Evolutionary conservation across 768 basidiomycete species (phyloP).

Genomic region (Leccinum variicolor): DNA sequence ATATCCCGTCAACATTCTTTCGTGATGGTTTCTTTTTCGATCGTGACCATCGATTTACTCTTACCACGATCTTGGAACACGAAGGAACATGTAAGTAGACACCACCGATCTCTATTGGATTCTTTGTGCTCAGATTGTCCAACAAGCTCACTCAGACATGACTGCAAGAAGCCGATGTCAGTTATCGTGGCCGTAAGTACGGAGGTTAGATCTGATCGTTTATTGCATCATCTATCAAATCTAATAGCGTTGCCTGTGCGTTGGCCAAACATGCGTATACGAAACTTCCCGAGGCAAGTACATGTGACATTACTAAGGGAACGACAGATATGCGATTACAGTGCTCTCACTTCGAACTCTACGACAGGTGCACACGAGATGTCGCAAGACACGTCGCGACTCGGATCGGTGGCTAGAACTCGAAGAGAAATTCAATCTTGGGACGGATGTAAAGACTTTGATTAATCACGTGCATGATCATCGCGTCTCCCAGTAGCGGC

Average conservation of each 20-base stretch:
- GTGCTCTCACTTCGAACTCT: neutral
- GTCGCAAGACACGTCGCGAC: neutral
- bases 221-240: neutral
- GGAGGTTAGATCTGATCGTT: neutral
- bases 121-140: neutral
- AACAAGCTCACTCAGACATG: neutral
- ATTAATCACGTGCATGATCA: neutral
- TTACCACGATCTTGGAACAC: neutral
- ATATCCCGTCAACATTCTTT: neutral
- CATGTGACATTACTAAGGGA: neutral
- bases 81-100: neutral
- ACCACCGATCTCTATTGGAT: neutral
- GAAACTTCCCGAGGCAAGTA: neutral
- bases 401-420: neutral
- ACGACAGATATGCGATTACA: neutral
- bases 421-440: neutral
- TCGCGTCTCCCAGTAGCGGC: neutral
- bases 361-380: neutral
- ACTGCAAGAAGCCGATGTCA: neutral
- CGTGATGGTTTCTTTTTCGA: neutral
- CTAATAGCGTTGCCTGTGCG: neutral
- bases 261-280: neutral
- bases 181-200: neutral
- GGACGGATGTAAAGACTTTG: neutral
- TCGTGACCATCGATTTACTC: neutral